phyloP scores from a whole-genome alignment of 2,329 filamentous ascomycete genomes.

The Cytospora paraplurivora region DNA sequence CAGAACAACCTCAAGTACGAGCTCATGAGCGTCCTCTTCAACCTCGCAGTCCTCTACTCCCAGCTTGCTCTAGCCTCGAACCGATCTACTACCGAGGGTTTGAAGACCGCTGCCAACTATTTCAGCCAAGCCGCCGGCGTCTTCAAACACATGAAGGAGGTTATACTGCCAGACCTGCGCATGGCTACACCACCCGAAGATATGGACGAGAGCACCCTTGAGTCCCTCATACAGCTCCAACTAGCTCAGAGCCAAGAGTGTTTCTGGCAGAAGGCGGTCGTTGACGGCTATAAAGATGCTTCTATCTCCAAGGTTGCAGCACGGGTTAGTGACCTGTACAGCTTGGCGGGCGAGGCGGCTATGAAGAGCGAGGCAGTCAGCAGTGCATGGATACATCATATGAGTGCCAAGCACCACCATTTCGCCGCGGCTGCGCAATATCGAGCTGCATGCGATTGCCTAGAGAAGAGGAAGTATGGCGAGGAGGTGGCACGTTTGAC shows the following conservation, averaged over 20 bases:
- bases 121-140: constrained; percentile 88
- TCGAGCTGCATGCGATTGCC: constrained; percentile 81
- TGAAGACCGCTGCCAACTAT: constrained; percentile 87
- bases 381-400: constrained; percentile 96
- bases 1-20: constrained; percentile 76
- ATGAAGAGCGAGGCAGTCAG: constrained; percentile 88
- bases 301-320: constrained; percentile 90
- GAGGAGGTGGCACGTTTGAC: constrained; percentile 88
- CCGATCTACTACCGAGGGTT: constrained; percentile 74
- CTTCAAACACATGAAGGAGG: constrained; percentile 73
- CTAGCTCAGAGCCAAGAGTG: constrained; percentile 95
- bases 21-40: constrained; percentile 89
- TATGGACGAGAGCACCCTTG: constrained; percentile 87
- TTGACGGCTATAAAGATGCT: constrained; percentile 89
- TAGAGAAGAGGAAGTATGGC: constrained; percentile 93
- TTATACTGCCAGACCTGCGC: constrained; percentile 79
- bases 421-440: constrained; percentile 96
- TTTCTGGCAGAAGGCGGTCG: constrained; percentile 96
- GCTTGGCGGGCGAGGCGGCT: constrained; percentile 78
- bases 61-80: constrained; percentile 85
- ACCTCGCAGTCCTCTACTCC: constrained; percentile 89
- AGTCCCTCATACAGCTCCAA: constrained; percentile 79
- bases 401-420: constrained; percentile 95
- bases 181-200: constrained; percentile 85
- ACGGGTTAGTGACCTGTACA: constrained; percentile 87